Conservation (phyloP, 257 asterid genomes). For the Hygrophila difformis region DNA sequence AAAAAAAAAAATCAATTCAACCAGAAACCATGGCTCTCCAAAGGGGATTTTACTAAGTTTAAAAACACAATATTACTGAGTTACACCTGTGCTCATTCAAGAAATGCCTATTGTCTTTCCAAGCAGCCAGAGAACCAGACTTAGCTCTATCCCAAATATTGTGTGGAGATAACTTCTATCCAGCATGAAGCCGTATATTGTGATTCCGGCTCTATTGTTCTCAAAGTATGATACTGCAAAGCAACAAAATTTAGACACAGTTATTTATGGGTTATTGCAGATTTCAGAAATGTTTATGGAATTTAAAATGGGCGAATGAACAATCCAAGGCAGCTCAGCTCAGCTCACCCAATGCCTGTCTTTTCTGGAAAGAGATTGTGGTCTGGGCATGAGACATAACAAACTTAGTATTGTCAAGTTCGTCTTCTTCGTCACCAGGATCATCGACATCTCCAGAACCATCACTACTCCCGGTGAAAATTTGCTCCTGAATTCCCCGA, state of each 20-base stretch:
- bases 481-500: not conserved
- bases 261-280: no score
- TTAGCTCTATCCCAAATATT: constrained; percentile 72
- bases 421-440: constrained; percentile 91
- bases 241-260: not conserved
- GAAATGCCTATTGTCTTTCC: constrained; percentile 78
- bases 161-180: constrained; percentile 73
- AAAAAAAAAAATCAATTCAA: no score
- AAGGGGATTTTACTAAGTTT: no score
- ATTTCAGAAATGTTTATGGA: no score
- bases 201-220: constrained; percentile 85
- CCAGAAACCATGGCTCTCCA: no score
- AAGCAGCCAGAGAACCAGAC: constrained; percentile 84
- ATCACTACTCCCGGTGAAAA: not conserved
- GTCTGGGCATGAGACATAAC: constrained; percentile 50
- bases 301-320: no score
- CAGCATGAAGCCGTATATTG: constrained; percentile 82
- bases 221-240: constrained; percentile 69
- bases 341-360: constrained; percentile 78
- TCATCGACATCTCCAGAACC: constrained; percentile 43
- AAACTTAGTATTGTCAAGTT: constrained; percentile 58
- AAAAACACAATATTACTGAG: no score
- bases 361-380: constrained; percentile 85
- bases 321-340: no score
- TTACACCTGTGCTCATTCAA: no score